Evolutionary conservation across 2,329 filamentous ascomycete species (phyloP).

Genomic region (Cladosporium sp.): DNA sequence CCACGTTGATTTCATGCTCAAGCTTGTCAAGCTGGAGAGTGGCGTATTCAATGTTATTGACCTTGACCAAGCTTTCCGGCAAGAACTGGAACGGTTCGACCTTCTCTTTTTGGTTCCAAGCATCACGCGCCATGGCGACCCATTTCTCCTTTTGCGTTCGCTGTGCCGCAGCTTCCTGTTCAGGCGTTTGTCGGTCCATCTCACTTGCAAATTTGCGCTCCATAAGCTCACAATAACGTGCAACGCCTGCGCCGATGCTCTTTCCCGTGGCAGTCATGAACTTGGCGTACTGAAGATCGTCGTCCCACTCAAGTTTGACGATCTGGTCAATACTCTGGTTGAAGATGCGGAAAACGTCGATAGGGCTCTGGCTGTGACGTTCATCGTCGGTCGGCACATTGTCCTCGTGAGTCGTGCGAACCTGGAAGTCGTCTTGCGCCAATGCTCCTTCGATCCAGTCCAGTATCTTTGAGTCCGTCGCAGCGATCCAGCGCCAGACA

Average conservation of each 20-base stretch:
- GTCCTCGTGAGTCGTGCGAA: conserved; percentile 54
- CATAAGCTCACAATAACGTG: conserved; percentile 83
- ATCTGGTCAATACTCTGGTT: conserved; percentile 88
- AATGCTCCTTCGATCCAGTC: conserved; percentile 86
- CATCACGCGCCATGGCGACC: conserved; percentile 88
- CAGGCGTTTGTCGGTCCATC: conserved; percentile 86
- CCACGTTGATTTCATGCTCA: conserved; percentile 84
- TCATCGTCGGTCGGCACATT: conserved; percentile 67
- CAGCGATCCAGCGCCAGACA: conserved; percentile 90
- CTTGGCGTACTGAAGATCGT: conserved; percentile 87
- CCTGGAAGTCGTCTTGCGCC: conserved; percentile 81
- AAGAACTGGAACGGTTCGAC: conserved; percentile 97
- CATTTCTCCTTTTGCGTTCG: conserved; percentile 88
- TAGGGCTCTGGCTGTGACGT: conserved; percentile 85
- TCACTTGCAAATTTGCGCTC: conserved; percentile 82
- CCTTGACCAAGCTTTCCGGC: conserved; percentile 90
- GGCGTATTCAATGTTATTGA: conserved; percentile 96
- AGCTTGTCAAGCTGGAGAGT: conserved; percentile 88
- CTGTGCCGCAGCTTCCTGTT: conserved; percentile 72
- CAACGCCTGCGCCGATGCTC: conserved; percentile 75
- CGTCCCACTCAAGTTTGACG: conserved; percentile 81
- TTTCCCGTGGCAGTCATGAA: conserved; percentile 95
- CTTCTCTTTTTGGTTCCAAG: conserved; percentile 87
- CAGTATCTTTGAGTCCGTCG: conserved; percentile 73
- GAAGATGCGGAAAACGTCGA: conserved; percentile 91